A percentile compares a stretch with the other conserved stretches of the same genome.
Conservation (phyloP, 352 stramenopile genomes). For the Blastocystis sp. region DNA sequence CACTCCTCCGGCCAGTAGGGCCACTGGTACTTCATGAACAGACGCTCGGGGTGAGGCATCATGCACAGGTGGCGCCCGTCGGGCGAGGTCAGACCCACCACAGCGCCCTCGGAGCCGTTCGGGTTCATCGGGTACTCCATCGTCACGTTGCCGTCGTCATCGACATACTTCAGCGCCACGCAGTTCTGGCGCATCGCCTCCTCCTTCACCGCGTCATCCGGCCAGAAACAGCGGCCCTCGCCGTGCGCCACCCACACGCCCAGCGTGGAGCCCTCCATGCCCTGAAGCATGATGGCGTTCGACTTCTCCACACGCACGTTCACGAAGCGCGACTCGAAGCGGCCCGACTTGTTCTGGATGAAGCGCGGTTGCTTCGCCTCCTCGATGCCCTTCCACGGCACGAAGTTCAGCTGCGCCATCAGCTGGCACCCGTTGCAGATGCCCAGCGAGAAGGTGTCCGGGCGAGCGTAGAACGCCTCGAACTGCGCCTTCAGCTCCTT, state of each 20-base stretch:
- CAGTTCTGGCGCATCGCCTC: slow-evolving; percentile 83
- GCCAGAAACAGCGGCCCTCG: slow-evolving; percentile 91
- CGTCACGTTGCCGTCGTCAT: slow-evolving; percentile 88
- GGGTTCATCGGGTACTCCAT: slow-evolving; percentile 97
- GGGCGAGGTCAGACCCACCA: slow-evolving; percentile 90
- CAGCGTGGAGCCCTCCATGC: slow-evolving; percentile 91
- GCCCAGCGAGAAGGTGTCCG: slow-evolving; percentile 97
- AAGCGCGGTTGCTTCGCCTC: slow-evolving; percentile 85
- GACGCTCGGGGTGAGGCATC: slow-evolving; percentile 97
- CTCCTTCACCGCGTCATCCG: slow-evolving; percentile 83
- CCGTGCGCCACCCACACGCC: slow-evolving; percentile 94
- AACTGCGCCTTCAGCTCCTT: slow-evolving; percentile 90
- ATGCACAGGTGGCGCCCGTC: slow-evolving; percentile 95
- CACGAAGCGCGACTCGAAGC: slow-evolving; percentile 93
- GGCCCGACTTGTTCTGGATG: slow-evolving; percentile 91
- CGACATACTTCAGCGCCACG: slow-evolving; percentile 91
- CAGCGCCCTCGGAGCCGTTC: slow-evolving; percentile 91
- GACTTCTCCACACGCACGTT: slow-evolving; percentile 88
- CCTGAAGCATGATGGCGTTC: slow-evolving; percentile 90
- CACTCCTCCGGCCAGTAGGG: slow-evolving; percentile 86
- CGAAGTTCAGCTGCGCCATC: slow-evolving; percentile 96
- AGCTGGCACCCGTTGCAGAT: slow-evolving; percentile 99
- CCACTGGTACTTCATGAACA: slow-evolving; percentile 95
- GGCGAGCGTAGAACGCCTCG: slow-evolving; percentile 86
- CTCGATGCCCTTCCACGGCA: slow-evolving; percentile 78